Evolutionary conservation across 2,329 filamentous ascomycete species (phyloP).

Genomic region (Trichoderma endophyticum): DNA sequence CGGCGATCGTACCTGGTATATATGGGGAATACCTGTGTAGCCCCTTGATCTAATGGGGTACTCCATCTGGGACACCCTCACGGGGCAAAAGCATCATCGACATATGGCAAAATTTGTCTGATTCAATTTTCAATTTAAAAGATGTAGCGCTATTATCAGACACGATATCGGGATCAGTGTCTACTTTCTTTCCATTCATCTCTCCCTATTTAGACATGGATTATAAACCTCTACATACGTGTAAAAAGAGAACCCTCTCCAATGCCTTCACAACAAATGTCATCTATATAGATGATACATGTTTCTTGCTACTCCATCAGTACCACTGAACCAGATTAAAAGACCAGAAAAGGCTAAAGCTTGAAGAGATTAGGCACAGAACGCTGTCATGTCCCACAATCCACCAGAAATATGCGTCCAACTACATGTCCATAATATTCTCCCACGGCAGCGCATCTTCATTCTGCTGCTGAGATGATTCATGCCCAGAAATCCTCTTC

Average conservation of each 20-base stretch:
- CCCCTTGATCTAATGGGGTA: background rate
- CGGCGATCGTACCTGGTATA: background rate
- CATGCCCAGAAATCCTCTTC: background rate
- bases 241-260: background rate
- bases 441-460: background rate
- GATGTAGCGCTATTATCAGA: background rate
- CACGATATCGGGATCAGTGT: background rate
- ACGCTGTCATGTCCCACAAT: no score
- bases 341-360: background rate
- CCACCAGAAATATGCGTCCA: background rate
- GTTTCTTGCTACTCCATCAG: background rate
- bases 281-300: background rate
- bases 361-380: background rate
- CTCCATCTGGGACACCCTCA: background rate
- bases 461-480: background rate
- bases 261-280: background rate
- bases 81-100: background rate
- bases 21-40: background rate
- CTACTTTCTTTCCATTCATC: background rate
- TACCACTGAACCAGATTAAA: background rate
- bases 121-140: background rate
- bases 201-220: background rate
- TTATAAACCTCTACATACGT: background rate
- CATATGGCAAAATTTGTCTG: background rate
- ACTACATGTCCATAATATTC: background rate